Base-by-base conservation (phyloP, 164 flowering plant genomes). In the Kalanchoe fedtschenkoi region DNA sequence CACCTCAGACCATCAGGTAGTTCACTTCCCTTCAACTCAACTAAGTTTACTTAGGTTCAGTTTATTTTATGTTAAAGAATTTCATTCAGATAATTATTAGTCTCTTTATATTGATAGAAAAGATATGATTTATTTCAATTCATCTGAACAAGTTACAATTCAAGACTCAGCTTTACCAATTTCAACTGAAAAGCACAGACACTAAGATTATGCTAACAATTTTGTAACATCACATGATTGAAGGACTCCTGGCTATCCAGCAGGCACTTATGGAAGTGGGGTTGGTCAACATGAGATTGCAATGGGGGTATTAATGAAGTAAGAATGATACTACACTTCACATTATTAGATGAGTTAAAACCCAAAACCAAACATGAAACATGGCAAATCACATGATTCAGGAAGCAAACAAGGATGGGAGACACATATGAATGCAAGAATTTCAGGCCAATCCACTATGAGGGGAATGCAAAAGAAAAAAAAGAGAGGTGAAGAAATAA, bases 251-350 rank as follows among this genome's bases (percentile, higher is more conserved):
- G 13, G 22, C 55, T 47, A 2, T 47, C 55, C 21, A 47, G 11
- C 32, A 51, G 11, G 6, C 56, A 51, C 56, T 47, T 24, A 28
- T 24, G 32, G 33, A 51, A 22, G 28, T 47, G 22, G 22, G 17
- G 6, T n/a, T 17, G 55, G n/a, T 24, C 55, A 47, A 47, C 28
- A 47, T 47, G 55, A 47, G 28, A 21, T 47, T 13, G 39, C 3
- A 51, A 15, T 26, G 32, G 56, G n/a, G 56, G 56, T 24, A 51
- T 51, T 26, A 51, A 30, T 11, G 32, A 51, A 51, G 33, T 51
- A 51, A 51, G 56, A 51, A 51, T 51, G 32, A 51, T 51, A 51
- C 32, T n/a, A n/a, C n/a, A n/a, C n/a, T n/a, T n/a, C n/a, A n/a
- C n/a, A n/a, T n/a, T n/a, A n/a, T n/a, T n/a, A n/a, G n/a, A n/a